phyloP scores from a whole-genome alignment of 306 rosid genomes.

The Psophocarpus tetragonolobus region DNA sequence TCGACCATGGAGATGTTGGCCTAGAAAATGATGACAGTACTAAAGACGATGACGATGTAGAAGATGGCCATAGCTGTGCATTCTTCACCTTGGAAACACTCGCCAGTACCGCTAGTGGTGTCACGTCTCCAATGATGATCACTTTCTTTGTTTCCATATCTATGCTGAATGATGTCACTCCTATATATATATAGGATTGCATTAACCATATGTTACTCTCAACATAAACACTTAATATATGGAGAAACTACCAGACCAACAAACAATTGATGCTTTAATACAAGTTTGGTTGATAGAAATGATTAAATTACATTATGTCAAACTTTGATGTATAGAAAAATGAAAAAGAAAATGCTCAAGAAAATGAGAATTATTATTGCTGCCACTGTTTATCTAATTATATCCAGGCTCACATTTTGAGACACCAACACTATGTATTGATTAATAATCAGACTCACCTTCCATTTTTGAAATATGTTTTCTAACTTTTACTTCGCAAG shows the following conservation, averaged over 20 bases:
- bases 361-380: not conserved
- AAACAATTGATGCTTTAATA: not conserved
- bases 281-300: not conserved
- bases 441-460: constrained; percentile 46
- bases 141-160: constrained; percentile 79
- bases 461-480: constrained; percentile 89
- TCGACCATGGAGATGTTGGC: constrained; percentile 48
- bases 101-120: constrained; percentile 62
- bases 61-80: constrained; percentile 80
- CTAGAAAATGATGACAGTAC: constrained; percentile 29
- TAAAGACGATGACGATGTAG: constrained; percentile 40
- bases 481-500: constrained; percentile 84
- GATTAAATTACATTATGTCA: not conserved
- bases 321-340: not conserved
- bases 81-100: constrained; percentile 86
- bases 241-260: not conserved
- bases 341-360: not conserved
- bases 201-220: constrained; percentile 6
- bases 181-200: constrained; percentile 38
- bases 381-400: not conserved
- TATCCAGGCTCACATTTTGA: not conserved
- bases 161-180: constrained; percentile 84
- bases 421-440: not conserved
- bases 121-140: constrained; percentile 74
- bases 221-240: not conserved